Evolutionary conservation across 163 green algal species (phyloP), one percentile per base, ranked within the genome.

Genomic region (Prototheca cutis): DNA sequence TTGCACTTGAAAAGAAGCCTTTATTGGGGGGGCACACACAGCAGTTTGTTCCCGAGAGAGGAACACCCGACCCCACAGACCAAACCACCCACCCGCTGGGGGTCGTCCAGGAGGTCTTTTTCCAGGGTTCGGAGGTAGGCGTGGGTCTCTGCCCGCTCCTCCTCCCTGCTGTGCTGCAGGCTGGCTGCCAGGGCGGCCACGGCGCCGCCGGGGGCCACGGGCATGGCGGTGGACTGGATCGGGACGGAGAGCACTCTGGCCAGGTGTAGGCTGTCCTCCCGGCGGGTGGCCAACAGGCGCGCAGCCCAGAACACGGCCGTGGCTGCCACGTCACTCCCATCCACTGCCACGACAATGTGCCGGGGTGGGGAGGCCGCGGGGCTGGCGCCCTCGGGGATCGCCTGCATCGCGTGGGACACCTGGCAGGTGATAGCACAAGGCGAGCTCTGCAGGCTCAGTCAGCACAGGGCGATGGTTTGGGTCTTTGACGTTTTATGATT

Each of bases 201-300:
- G 25, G 58, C 24, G 2, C 58, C 58, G 24, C 4, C 25, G 3
- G 58, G 39, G 5, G 40, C 42, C 34, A 55, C 6, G 7, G 58
- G 58, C 27, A 23, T 30, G 18, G 25, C 42, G 18, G 34, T 39
- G 18, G 18, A 39, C 40, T 40, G 18, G 29, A 18, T 25, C 40
- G 36, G 28, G 47, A 23, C 32, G 29, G 42, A 49, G 40, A 60
- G 47, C 24, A 40, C 40, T 24, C 18, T n/a, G 19, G 61, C 21
- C 23, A 67, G 17, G 30, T 67, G 47, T n/a, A 67, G 25, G 36
- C 36, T 21, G 21, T 60, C 48, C 34, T 67, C 60, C 5, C 29
- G 19, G n/a, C 27, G 24, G 45, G 24, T 1, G 28, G 29, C 40
- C 4, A 67, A 15, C 21, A 7, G 19, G 19, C 28, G 28, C 29